Conservation (phyloP, 495 filamentous ascomycete genomes). For the Hypoxylon subgilvum region DNA sequence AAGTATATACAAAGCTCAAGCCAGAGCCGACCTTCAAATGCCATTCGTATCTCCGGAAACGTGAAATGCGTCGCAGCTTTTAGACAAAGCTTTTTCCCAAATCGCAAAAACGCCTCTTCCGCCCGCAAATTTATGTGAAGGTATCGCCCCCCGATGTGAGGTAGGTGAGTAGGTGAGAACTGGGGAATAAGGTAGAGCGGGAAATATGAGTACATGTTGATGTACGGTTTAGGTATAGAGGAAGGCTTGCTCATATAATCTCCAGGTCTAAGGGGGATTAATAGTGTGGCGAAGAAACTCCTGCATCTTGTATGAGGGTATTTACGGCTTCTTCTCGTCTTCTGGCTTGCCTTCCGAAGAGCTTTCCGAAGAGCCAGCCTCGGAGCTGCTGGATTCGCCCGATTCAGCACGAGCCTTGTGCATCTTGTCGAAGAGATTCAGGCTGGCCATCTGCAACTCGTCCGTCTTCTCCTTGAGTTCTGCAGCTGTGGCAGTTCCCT, state of each 20-base stretch:
- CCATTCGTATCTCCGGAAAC: constrained; percentile 37
- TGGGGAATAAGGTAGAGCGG: constrained; percentile 36
- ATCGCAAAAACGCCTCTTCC: constrained; percentile 58
- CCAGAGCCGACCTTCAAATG: constrained; percentile 29
- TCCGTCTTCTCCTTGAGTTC: constrained; percentile 98
- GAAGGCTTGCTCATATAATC: constrained; percentile 31
- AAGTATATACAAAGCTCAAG: constrained; percentile 41
- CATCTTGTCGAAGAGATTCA: constrained; percentile 99
- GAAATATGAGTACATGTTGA: constrained; percentile 55
- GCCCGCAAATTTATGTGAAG: constrained; percentile 42
- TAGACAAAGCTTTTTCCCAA: constrained; percentile 45
- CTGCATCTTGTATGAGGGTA: constrained; percentile 30
- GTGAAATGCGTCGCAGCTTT: constrained; percentile 29
- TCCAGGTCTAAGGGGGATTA: constrained; percentile 46
- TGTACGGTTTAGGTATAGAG: constrained; percentile 33
- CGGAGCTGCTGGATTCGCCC: constrained; percentile 50
- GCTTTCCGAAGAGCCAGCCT: constrained; percentile 60
- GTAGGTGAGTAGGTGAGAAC: constrained; percentile 33
- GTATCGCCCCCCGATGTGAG: constrained; percentile 41
- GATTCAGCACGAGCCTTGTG: constrained; percentile 86
- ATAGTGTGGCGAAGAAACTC: constrained; percentile 31
- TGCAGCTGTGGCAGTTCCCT: constrained; percentile 80
- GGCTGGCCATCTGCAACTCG: constrained; percentile 91
- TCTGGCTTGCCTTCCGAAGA: constrained; percentile 87
- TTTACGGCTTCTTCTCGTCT: constrained; percentile 61